A percentile compares a stretch with the other conserved stretches of the same genome.
These are phyloP conservation scores for Excoecaria cochinchinensis DNA, from an alignment of 345 rosid species.

Conservation along the genomic window DNA sequence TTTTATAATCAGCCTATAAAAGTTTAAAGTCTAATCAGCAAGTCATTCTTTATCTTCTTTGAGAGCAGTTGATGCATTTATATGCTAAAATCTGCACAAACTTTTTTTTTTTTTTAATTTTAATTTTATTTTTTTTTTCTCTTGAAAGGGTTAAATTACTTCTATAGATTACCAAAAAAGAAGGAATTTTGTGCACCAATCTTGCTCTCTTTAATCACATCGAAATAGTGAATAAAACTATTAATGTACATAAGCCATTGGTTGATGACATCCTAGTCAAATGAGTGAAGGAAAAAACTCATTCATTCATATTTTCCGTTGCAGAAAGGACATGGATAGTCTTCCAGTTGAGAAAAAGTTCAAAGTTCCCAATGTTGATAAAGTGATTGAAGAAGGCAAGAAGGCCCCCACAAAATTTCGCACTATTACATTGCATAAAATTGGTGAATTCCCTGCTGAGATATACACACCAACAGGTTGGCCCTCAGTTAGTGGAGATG, in stretches of 20 bases:
- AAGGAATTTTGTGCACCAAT: background rate
- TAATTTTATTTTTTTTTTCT: too few species aligned
- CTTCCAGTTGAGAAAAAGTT: slow-evolving; percentile 50
- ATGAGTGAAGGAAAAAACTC: slow-evolving; percentile 2
- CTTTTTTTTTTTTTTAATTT: background rate
- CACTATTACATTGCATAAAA: slow-evolving; percentile 51
- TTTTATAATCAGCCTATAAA: background rate
- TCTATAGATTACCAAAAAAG: background rate
- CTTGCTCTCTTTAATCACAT: background rate
- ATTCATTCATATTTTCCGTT: slow-evolving; percentile 18
- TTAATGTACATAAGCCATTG: background rate
- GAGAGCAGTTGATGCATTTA: background rate
- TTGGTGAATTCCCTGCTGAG: slow-evolving; percentile 56
- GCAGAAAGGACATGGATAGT: slow-evolving; percentile 49
- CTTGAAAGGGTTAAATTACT: background rate
- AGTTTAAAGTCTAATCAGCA: background rate
- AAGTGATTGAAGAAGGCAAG: slow-evolving; percentile 82
- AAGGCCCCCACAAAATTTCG: slow-evolving; percentile 67
- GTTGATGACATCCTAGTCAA: background rate
- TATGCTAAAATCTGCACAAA: background rate
- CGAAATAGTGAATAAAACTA: background rate
- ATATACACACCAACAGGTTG: slow-evolving; percentile 67
- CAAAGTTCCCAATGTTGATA: slow-evolving; percentile 72
- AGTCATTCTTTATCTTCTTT: background rate
- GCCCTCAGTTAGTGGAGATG: slow-evolving; percentile 83